A percentile compares a stretch with the other conserved stretches of the same genome.
phyloP scores from a whole-genome alignment of 176 grass and related monocot genomes.

The Panicum miliaceum region DNA sequence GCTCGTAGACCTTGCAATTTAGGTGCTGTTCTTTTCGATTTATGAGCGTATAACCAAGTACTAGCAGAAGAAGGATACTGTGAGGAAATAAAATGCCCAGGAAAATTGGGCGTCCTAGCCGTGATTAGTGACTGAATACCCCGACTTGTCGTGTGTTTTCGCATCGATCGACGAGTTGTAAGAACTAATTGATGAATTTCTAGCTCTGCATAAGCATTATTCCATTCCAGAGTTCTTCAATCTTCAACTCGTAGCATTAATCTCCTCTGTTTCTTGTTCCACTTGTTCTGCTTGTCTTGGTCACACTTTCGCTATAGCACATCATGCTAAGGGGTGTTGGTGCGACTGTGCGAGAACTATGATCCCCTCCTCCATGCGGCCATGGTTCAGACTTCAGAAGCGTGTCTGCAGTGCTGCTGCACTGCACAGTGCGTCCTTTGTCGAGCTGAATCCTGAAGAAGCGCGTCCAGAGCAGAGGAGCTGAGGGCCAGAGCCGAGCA shows the following conservation, averaged over 20 bases:
- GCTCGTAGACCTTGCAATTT: constrained; percentile 32
- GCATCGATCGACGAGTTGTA: constrained; percentile 40
- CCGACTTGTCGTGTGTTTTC: constrained; percentile 36
- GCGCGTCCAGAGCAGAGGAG: background rate
- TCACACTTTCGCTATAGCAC: background rate
- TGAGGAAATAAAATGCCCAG: constrained; percentile 44
- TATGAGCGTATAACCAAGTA: constrained; percentile 12
- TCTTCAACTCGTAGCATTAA: background rate
- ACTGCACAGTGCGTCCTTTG: background rate
- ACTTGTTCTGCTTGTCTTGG: background rate
- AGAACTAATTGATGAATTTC: constrained; percentile 13
- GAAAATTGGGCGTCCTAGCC: constrained; percentile 32
- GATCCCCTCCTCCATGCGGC: background rate
- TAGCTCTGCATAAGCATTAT: background rate
- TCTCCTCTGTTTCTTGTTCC: constrained; percentile 10
- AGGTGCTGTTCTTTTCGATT: constrained; percentile 27
- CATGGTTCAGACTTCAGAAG: background rate
- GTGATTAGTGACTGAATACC: constrained; percentile 28
- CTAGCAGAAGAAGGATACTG: constrained; percentile 3
- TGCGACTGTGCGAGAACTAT: background rate
- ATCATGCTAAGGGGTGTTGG: background rate
- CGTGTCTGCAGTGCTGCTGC: background rate
- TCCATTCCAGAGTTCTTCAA: background rate
- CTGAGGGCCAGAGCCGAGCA: background rate
- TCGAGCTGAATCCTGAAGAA: background rate